Percentiles rank a stretch among this genome's conserved stretches.
phyloP scores from a whole-genome alignment of 1,139 yeast species.

The Wickerhamomyces sp. region DNA sequence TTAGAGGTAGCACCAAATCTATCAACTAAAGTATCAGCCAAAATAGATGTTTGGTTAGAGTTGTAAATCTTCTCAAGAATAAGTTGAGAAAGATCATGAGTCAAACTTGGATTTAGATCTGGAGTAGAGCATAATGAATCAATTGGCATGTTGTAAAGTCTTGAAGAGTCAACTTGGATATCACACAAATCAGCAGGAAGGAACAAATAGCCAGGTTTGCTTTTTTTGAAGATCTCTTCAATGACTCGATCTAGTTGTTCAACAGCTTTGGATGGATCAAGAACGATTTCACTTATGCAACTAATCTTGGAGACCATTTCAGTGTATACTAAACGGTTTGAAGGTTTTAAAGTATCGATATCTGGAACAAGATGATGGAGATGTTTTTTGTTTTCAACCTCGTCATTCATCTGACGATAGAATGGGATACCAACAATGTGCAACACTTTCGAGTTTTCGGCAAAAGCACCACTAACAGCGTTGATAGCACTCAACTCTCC shows the following conservation, averaged over 20 bases:
- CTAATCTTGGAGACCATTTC: constrained; percentile 52
- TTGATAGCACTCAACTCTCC: constrained; percentile 69
- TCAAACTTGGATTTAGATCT: constrained; percentile 23
- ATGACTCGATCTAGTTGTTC: constrained; percentile 63
- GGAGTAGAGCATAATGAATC: constrained; percentile 15
- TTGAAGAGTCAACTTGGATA: constrained; percentile 37
- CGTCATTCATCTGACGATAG: constrained; percentile 30
- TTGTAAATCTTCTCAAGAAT: constrained; percentile 47
- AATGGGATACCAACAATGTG: constrained; percentile 67
- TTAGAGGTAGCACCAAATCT: constrained; percentile 42
- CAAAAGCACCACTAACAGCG: constrained; percentile 63
- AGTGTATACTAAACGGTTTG: constrained; percentile 55
- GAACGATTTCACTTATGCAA: constrained; percentile 53
- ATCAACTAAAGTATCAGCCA: constrained; percentile 58
- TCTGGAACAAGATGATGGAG: constrained; percentile 61
- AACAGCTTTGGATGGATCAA: constrained; percentile 42
- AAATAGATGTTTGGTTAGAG: constrained; percentile 50
- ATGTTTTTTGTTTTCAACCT: constrained; percentile 20
- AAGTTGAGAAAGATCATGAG: constrained; percentile 36
- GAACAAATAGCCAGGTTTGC: constrained; percentile 77
- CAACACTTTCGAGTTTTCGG: constrained; percentile 58
- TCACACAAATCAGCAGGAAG: constrained; percentile 68
- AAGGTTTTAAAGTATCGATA: constrained; percentile 35
- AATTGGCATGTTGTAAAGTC: constrained; percentile 22
- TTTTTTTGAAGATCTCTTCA: constrained; percentile 44